Evolutionary conservation across 176 grass and related monocot species (phyloP), one percentile per base, ranked within the genome.

Genomic region (Oryza punctata): DNA sequence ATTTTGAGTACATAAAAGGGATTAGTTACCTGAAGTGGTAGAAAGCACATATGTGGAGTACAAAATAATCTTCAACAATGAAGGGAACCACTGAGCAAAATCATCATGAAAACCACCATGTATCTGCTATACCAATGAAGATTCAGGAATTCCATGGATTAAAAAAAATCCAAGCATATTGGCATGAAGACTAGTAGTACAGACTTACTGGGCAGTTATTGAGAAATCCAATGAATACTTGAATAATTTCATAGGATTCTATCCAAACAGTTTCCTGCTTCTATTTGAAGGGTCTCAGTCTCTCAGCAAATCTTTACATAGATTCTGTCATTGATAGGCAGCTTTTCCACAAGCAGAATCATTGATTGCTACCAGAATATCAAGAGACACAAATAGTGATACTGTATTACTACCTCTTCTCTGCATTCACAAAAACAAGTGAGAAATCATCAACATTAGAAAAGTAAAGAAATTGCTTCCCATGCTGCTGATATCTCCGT

Each of bases 1-100:
- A 57, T 57, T 57, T 41, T 9, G 40, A 41, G 40, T 10, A 57
- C 19, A 21, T 9, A 57, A 21, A 21, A 57, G 52, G 18, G 13
- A 45, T 69, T 25, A 6, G 46, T 33, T 78, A 94, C 91, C 87
- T 93, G 89, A 73, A 88, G 82, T 59, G 74, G 91, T 61, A 85
- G 61, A 86, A 68, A 76, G 60, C 70, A 78, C 85, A 65, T 84
- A 93, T 75, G 78, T 65, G 91, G 82, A 74, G 85, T 69, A 70
- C 37, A 49, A 35, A 88, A 54, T 85, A 73, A 19, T 87, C 72
- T 32, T 91, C 82, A 72, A 87, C 78, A 27, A 91, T 77, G 72
- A 85, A 73, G 82, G 79, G 74, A 68, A 81, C 67, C 45, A 84
- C 63, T 65, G 25, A 24, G 15, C 52, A 21, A 47, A 15, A 71